Percentiles rank a stretch among this genome's conserved stretches.
Conservation (phyloP, 495 filamentous ascomycete species). For the Penicillium paxilli region DNA sequence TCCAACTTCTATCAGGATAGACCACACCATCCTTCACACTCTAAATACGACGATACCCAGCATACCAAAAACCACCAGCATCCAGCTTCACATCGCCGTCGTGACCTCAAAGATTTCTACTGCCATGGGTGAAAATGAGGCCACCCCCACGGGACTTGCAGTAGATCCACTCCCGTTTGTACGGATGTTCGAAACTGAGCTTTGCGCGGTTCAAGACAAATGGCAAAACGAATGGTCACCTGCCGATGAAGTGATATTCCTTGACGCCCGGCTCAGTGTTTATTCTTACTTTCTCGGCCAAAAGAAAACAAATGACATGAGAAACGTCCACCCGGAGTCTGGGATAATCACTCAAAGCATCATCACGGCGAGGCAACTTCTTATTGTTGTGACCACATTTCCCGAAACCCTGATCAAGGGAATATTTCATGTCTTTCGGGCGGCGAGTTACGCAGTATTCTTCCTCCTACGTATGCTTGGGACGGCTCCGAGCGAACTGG, state of each 20-base stretch:
- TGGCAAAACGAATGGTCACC: neutral
- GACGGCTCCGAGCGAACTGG: neutral
- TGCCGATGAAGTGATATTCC: conserved; percentile 3
- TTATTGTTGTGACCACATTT: conserved; percentile 1
- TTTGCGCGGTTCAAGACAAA: conserved; percentile 1
- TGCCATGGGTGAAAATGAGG: conserved; percentile 2
- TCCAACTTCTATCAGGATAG: neutral
- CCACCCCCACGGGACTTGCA: neutral
- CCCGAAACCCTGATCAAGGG: neutral
- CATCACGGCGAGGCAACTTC: conserved; percentile 3
- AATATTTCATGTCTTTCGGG: conserved; percentile 2
- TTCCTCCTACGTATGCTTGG: conserved; percentile 3
- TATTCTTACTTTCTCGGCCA: conserved; percentile 5
- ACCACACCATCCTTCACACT: conserved; percentile 3
- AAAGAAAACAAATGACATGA: neutral
- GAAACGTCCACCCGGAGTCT: neutral
- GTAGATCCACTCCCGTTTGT: conserved; percentile 1
- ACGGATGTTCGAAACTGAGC: conserved; percentile 3
- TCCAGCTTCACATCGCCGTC: conserved; percentile 2
- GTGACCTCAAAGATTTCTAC: conserved; percentile 3
- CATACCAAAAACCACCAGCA: neutral
- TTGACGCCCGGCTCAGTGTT: conserved; percentile 1
- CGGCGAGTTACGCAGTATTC: conserved; percentile 5
- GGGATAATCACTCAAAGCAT: neutral
- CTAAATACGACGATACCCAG: neutral